Base-by-base conservation (phyloP, 805 yeast genomes). In the Pichia eremophila region DNA sequence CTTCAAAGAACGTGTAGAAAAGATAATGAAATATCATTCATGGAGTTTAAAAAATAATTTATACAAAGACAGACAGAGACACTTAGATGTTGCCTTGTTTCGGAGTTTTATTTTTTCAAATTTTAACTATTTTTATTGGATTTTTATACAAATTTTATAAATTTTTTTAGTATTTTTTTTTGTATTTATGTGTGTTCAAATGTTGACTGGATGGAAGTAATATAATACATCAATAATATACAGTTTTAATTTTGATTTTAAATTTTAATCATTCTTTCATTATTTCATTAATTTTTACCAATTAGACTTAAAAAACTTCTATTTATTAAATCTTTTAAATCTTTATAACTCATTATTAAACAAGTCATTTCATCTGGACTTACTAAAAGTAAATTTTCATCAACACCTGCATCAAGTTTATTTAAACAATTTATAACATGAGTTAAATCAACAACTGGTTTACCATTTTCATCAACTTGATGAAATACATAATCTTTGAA, bases 351-450 rank as follows among this genome's bases (percentile, higher is more conserved):
- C 46, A 87, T 83, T 39, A 93, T 81, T 51, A 93, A 69, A 62
- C 97, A 89, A 41, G 79, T 83, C 69, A 81, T 82, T 60, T 88
- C 95, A 62, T 90, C 96, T 11, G 83, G 77, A 34, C 93, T 82
- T 1, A 88, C 87, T 45, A 93, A 72, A 61, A 90, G 68, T 15
- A 93, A 66, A 54, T 78, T 80, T 65, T 93, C 99, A 45, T 86
- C 89, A 34, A 83, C 74, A 1, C 97, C 98, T 7, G 91, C 95
- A 61, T 93, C 99, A 54, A 93, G 70, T 65, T 91, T 93, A 66
- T 91, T 91, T 58, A 93, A 69, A 57, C 84, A 78, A 44, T 78
- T 71, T 51, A 93, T 68, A 7, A 89, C 90, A 62, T 88, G 88
- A 0, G 89, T 81, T 56, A 93, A 70, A 64, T 93, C 96, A 48